These are phyloP conservation scores for Clonostachys byssicola DNA, from an alignment of 2,329 filamentous ascomycete species.

Conservation along the genomic window DNA sequence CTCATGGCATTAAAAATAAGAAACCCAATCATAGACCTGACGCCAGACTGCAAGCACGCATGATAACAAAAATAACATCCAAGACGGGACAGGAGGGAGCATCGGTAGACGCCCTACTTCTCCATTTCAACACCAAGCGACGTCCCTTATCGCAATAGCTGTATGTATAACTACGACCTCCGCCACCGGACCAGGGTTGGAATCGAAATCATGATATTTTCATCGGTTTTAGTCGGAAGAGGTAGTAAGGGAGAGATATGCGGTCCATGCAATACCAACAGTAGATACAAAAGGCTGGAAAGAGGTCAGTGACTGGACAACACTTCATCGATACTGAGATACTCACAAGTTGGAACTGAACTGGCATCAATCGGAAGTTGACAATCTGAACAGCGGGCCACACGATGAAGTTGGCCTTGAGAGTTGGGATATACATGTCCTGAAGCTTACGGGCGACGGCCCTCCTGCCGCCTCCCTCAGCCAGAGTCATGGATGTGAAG, in stretches of 20 bases:
- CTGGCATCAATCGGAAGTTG: slow-evolving; percentile 93
- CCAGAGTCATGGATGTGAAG: slow-evolving; percentile 94
- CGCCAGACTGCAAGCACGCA: no score
- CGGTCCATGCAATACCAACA: slow-evolving; percentile 95
- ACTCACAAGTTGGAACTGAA: slow-evolving; percentile 94
- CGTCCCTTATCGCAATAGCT: not conserved
- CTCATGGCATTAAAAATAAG: no score
- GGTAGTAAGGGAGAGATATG: slow-evolving; percentile 90
- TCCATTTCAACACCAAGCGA: no score
- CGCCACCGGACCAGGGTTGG: not conserved
- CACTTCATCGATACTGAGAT: not conserved
- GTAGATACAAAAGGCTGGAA: slow-evolving; percentile 88
- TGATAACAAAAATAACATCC: no score
- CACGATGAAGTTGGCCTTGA: slow-evolving; percentile 93
- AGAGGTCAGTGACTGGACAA: not conserved
- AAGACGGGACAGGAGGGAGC: no score
- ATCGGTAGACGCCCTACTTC: no score
- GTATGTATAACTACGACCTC: not conserved
- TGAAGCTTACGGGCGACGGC: slow-evolving; percentile 81
- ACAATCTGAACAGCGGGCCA: slow-evolving; percentile 96
- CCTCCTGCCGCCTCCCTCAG: slow-evolving; percentile 82
- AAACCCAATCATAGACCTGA: no score
- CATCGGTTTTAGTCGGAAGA: slow-evolving; percentile 61
- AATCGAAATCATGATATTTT: not conserved
- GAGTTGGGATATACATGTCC: slow-evolving; percentile 88